Evolutionary conservation across 257 asterid genomes (phyloP).

Genomic region (Ligustrum vulgare): DNA sequence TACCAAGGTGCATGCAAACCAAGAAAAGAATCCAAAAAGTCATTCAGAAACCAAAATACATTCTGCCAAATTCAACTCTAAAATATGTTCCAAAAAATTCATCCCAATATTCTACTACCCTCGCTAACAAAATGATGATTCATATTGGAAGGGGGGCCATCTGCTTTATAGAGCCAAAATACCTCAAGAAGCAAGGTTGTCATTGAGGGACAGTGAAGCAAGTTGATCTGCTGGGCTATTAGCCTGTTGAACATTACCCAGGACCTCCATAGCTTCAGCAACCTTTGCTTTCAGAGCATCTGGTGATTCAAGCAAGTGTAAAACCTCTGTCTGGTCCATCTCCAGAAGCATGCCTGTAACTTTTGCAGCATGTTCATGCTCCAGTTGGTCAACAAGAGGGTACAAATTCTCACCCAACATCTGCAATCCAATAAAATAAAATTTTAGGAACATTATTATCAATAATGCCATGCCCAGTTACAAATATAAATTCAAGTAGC

Average conservation of each 20-base stretch:
- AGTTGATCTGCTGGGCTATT: constrained; percentile 44
- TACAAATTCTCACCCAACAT: constrained; percentile 48
- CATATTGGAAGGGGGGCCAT: background rate
- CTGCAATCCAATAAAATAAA: constrained; percentile 18
- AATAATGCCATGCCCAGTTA: background rate
- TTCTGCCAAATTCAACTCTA: background rate
- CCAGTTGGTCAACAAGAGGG: constrained; percentile 47
- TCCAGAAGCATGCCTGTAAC: constrained; percentile 56
- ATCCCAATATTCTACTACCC: background rate
- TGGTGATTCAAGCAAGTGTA: constrained; percentile 59
- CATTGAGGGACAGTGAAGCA: constrained; percentile 46
- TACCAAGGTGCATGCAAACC: background rate
- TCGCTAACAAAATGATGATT: constrained; percentile 14
- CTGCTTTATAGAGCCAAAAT: background rate
- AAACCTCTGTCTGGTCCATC: constrained; percentile 60
- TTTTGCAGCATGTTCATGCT: constrained; percentile 46
- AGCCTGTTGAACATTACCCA: constrained; percentile 46
- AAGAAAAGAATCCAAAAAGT: background rate
- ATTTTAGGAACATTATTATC: background rate
- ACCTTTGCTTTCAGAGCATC: constrained; percentile 56
- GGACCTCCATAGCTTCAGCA: constrained; percentile 53
- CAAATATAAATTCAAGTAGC: background rate
- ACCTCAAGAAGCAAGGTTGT: constrained; percentile 34
- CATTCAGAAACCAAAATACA: background rate
- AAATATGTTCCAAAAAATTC: background rate